Evolutionary conservation across 1,284 basidiomycete species (phyloP).

Genomic region (Malassezia vespertilionis): DNA sequence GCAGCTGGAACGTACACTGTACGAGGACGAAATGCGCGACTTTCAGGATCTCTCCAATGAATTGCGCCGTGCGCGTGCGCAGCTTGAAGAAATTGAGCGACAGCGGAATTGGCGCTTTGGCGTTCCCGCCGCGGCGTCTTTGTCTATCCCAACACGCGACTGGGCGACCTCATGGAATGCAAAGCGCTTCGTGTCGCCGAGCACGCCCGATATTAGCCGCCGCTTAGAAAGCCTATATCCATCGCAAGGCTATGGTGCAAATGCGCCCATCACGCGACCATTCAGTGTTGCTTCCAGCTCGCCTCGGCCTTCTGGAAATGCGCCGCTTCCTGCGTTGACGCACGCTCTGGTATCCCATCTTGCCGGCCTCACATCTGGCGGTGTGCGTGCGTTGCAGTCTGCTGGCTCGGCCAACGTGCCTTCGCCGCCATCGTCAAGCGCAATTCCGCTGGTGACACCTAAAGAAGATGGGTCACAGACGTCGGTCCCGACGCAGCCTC

Average conservation of each 20-base stretch:
- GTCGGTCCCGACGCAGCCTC: slow-evolving; percentile 35
- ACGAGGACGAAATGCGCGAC: slow-evolving; percentile 29
- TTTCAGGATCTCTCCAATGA: slow-evolving; percentile 25
- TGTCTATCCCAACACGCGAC: background rate
- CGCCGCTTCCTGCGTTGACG: slow-evolving; percentile 8
- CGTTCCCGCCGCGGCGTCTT: background rate
- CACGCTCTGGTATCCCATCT: slow-evolving; percentile 12
- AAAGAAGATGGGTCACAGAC: slow-evolving; percentile 8
- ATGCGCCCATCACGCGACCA: slow-evolving; percentile 4
- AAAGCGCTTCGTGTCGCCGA: background rate
- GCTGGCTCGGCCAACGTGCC: background rate
- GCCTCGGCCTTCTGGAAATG: background rate
- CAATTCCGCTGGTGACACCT: slow-evolving; percentile 4
- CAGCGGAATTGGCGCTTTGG: slow-evolving; percentile 12
- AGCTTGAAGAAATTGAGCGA: slow-evolving; percentile 29
- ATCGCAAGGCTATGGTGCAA: background rate
- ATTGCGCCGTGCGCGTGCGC: slow-evolving; percentile 24
- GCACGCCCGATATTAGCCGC: background rate
- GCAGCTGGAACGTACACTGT: slow-evolving; percentile 31
- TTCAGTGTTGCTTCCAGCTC: background rate
- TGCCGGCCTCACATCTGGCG: slow-evolving; percentile 6
- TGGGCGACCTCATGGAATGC: slow-evolving; percentile 1
- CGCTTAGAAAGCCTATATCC: too few relatives aligned
- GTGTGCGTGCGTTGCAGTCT: background rate
- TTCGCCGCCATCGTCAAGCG: background rate